phyloP scores from a whole-genome alignment of 1,284 basidiomycete genomes.

The Apiotrichum gracile region DNA sequence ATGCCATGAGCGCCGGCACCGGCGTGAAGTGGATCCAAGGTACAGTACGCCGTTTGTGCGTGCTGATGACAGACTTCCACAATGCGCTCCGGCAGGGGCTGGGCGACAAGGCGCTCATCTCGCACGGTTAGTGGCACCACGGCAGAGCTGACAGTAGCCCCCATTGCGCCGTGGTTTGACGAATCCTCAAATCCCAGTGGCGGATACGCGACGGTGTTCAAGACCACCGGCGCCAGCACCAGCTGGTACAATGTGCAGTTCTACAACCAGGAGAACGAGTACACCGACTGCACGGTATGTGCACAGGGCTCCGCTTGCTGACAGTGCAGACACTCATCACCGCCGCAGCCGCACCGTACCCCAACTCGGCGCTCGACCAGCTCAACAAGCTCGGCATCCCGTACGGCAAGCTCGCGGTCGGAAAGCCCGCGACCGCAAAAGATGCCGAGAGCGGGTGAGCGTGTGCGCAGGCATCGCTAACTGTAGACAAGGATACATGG shows the following conservation, averaged over 20 bases:
- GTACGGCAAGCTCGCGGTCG: conserved; percentile 44
- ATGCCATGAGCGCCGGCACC: background rate
- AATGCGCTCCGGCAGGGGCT: conserved; percentile 33
- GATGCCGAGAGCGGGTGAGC: conserved; percentile 1
- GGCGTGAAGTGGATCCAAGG: conserved; percentile 7
- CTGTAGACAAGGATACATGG: conserved; percentile 9
- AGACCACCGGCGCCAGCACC: conserved; percentile 30
- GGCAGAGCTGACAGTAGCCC: conserved; percentile 16
- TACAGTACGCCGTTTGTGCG: background rate
- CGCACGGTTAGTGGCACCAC: conserved; percentile 28
- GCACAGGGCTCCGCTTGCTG: background rate
- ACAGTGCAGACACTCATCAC: conserved; percentile 16
- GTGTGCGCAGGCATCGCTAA: too few species aligned
- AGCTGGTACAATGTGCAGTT: conserved; percentile 46
- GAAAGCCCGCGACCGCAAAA: conserved; percentile 32
- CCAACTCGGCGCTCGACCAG: conserved; percentile 35
- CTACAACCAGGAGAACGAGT: conserved; percentile 44
- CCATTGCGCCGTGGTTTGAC: conserved; percentile 45
- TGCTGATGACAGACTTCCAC: conserved; percentile 25
- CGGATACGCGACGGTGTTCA: conserved; percentile 34
- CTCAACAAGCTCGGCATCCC: conserved; percentile 37
- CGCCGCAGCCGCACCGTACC: conserved; percentile 16
- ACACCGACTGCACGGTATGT: conserved; percentile 10
- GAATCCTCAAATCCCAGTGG: conserved; percentile 27
- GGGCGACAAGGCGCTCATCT: conserved; percentile 40